Evolutionary conservation across 2,329 filamentous ascomycete species (phyloP), one percentile per base, ranked within the genome.

Genomic region (Ophiostoma tasmaniense): DNA sequence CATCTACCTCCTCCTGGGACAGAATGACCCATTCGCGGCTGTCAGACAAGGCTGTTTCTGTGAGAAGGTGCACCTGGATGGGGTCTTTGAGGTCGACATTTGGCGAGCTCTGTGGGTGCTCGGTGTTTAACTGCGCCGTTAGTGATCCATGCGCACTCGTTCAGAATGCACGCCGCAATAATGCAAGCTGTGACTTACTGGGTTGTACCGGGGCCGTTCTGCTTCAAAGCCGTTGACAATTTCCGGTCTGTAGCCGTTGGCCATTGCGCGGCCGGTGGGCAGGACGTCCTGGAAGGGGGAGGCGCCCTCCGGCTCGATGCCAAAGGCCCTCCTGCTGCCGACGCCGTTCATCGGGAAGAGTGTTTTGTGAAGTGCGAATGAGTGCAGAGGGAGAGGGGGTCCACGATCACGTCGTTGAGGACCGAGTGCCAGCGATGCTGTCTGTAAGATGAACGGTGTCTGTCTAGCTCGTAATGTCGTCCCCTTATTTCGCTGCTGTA

Each of bases 31-130:
- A 99, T 74, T 88, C 82, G 75, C 89, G 90, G 80, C 93, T 96
- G 79, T 99, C 95, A 70, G 89, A 87, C 71, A 99, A 86, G 25
- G 95, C 95, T 25, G 92, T 98, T 81, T 98, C 94, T 71, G 95
- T 93, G 70, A 99, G 85, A 64, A 99, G 82, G 77, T 98, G 96
- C 77, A 97, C 89, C 74, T 93, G 90, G 62, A 99, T 90, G 70
- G 83, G 86, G 77, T 91, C 90, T 72, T 87, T 86, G 67, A 89
- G 81, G 74, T 90, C 85, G 73, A 89, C 82, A 13, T 85, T 80
- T 3, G 79, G 79, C 25, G 85, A 86, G 74, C 82, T 88, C 72
- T 85, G 84, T 13, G 82, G 81, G 67, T 82, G 81, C 37, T 80
- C 78, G 50, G 79, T 71, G 73, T 85, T 87, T 76, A 82, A 77